Conservation (phyloP, 371 early-diverging fungal species). For the Mucor lusitanicus region DNA sequence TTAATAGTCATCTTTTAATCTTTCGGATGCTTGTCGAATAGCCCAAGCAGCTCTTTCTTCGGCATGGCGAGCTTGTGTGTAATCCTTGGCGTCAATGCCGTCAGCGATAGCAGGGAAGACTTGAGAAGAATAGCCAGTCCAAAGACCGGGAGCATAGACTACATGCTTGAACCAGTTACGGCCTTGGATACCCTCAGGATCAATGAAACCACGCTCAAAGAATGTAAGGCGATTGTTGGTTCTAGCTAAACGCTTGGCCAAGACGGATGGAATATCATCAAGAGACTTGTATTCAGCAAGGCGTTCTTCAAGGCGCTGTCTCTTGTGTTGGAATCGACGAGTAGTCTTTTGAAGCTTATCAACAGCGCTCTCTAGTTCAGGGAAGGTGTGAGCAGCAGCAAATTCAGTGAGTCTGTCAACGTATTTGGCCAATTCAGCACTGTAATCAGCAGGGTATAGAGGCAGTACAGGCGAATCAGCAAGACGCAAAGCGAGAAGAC, state of each 20-base stretch:
- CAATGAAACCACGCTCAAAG: constrained; percentile 60
- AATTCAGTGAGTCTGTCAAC: neutral
- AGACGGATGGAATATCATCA: neutral
- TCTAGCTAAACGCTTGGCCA: constrained; percentile 23
- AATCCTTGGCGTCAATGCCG: constrained; percentile 40
- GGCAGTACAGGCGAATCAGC: constrained; percentile 44
- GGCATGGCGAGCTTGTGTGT: constrained; percentile 22
- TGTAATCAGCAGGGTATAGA: constrained; percentile 39
- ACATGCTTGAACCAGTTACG: constrained; percentile 70
- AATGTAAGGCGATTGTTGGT: constrained; percentile 41
- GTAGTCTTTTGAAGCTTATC: constrained; percentile 3
- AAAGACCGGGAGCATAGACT: constrained; percentile 57
- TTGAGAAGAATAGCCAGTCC: constrained; percentile 56
- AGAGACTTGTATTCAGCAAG: constrained; percentile 9
- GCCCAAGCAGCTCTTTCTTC: constrained; percentile 26
- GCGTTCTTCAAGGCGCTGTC: constrained; percentile 7
- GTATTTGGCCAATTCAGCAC: constrained; percentile 15
- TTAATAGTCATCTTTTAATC: too few species aligned
- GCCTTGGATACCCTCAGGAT: constrained; percentile 53
- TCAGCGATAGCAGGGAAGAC: constrained; percentile 56
- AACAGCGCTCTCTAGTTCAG: constrained; percentile 9
- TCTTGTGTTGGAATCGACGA: constrained; percentile 11
- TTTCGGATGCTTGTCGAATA: constrained; percentile 3
- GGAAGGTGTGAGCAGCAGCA: constrained; percentile 11
- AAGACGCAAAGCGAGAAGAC: constrained; percentile 37